Conservation (phyloP, 441 rosid species). For the Metrosideros polymorpha region DNA sequence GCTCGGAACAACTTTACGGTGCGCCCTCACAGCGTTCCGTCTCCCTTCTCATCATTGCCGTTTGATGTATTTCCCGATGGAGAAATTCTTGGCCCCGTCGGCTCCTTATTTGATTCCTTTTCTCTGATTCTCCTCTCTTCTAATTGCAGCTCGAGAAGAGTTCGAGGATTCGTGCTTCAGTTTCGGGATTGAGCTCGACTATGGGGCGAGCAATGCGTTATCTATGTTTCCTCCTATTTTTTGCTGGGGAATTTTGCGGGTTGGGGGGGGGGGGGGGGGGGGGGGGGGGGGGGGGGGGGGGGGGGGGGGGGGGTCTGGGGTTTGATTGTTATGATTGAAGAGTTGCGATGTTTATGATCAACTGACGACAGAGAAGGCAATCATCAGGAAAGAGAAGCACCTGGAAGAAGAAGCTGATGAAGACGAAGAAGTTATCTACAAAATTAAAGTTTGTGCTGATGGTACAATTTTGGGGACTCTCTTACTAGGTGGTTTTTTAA, state of each 20-base stretch:
- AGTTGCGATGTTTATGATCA: not conserved
- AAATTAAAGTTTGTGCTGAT: constrained; percentile 85
- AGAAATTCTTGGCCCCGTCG: too few relatives aligned
- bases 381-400: constrained; percentile 76
- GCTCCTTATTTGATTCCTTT: not conserved
- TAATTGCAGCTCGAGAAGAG: constrained; percentile 27
- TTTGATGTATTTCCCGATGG: too few relatives aligned
- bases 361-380: constrained; percentile 85
- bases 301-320: too few relatives aligned
- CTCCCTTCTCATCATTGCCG: not conserved
- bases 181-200: constrained; percentile 88
- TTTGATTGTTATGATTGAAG: not conserved
- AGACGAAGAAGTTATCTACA: constrained; percentile 67
- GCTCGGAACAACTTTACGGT: constrained; percentile 55
- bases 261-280: too few relatives aligned
- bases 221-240: not conserved
- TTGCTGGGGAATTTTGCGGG: too few relatives aligned
- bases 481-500: not conserved
- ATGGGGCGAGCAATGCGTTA: constrained; percentile 45
- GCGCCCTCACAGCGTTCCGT: not conserved
- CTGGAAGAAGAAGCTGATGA: constrained; percentile 41
- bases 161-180: constrained; percentile 80
- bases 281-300: too few relatives aligned
- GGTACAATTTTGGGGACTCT: constrained; percentile 19
- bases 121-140: not conserved